Base-by-base conservation (phyloP, 345 rosid species). In the Euphorbia peplus region DNA sequence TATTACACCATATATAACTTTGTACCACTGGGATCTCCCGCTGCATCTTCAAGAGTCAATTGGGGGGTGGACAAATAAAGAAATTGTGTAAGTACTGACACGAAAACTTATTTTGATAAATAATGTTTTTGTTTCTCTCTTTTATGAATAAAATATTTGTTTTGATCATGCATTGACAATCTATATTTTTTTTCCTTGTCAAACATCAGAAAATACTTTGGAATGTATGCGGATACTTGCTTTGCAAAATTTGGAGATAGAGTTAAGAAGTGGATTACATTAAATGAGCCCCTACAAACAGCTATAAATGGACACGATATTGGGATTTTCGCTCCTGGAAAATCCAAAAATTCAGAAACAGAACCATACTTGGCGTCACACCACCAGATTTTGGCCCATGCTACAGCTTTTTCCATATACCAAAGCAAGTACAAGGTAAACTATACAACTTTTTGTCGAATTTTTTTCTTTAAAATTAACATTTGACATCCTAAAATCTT, bases 31-130 rank as follows among this genome's bases (percentile, higher is more conserved):
- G 79, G 79, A 76, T 66, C 79, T 76, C 62, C 78, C 25, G 62
- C 70, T 85, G 80, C 87, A 90, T 79, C 93, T 93, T 73, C 83
- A 90, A 22, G 90, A 90, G 44, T 75, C 93, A 62, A 71, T 86
- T 51, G 93, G 86, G 42, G 97, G 98, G 52, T 90, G 97, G 98
- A 65, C 85, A 66, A 83, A 80, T 68, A 77, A 78, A 73, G 79
- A 85, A 63, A 86, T 90, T 64, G 86, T 93, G 98, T 90, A 83
- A 88, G 97, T 81, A 66, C 32, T 65, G 35, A 26, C 25, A 54
- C 5, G n/a, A 30, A 37, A 35, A 41, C 10, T 67, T 74, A 32
- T 51, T 73, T 18, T 44, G 39, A 37, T 14, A 50, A 56, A 35
- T 26, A 46, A 60, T 14, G 32, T 51, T 16, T 30, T 35, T 46